Evolutionary conservation across 2,329 filamentous ascomycete species (phyloP), one percentile per base, ranked within the genome.

Genomic region (Epichloe uncinata): DNA sequence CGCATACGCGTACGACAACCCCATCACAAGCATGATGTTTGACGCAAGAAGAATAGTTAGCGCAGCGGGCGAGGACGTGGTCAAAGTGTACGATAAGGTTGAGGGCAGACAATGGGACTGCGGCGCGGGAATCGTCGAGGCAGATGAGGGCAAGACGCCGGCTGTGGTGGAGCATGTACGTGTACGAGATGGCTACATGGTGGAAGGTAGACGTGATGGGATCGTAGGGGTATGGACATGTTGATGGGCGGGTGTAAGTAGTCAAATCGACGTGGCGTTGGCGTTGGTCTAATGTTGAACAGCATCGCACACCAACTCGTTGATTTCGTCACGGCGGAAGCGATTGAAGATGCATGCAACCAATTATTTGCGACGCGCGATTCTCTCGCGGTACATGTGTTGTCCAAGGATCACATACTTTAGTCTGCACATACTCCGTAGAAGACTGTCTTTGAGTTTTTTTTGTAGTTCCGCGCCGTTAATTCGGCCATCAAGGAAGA

Each of bases 11-110:
- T 98, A 97, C 69, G 90, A 97, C 62, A 77, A 87, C 60, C 82
- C 90, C 0, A 79, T 98, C 51, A 95, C 89, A 34, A 87, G 84
- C 72, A 95, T 97, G 89, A 95, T 94, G 84, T 98, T 98, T 64
- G 93, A 98, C 67, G 71, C 80, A 13, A 82, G 90, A 48, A 81
- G 90, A 47, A 98, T 98, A 57, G 89, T 93, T 35, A 81, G 85
- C 48, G 91, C 93, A 2, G 89, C 89, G 0, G 87, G 90, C 41
- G 93, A 97, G 66, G 83, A 89, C 60, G 88, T 97, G 22, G 90
- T 93, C 58, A 98, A 98, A 70, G 85, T 98, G 52, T 98, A 97
- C 70, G 93, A 98, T 71, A 97, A 97, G 75, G 84, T 88, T 3
- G 93, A 98, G 63, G 89, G 89, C 40, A 75, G 87, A 53, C 93